Conservation (phyloP, 2,329 filamentous ascomycete genomes). For the Colletotrichum sojae region DNA sequence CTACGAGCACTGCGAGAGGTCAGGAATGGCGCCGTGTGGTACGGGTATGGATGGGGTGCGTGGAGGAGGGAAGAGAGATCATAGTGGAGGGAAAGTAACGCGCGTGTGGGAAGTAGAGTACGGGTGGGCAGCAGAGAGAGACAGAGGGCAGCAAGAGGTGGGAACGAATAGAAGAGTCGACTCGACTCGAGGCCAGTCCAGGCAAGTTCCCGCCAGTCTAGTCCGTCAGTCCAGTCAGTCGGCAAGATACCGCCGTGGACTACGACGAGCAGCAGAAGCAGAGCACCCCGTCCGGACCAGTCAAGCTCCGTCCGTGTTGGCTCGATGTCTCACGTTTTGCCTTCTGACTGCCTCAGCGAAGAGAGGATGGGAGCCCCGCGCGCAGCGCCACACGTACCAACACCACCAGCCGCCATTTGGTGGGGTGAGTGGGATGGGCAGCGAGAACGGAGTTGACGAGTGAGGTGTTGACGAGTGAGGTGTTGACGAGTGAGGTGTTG, state of each 20-base stretch:
- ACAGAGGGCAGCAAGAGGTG: slow-evolving; percentile 1
- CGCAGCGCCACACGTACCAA: slow-evolving; percentile 20
- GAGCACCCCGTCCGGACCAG: slow-evolving; percentile 32
- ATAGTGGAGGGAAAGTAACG: slow-evolving; percentile 24
- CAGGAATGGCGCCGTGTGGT: slow-evolving; percentile 21
- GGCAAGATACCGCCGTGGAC: slow-evolving; percentile 27
- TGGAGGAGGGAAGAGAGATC: slow-evolving; percentile 19
- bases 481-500: slow-evolving; percentile 31
- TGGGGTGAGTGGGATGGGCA: slow-evolving; percentile 14
- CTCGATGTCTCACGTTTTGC: slow-evolving; percentile 38
- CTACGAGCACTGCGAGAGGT: slow-evolving; percentile 4
- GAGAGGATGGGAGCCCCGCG: slow-evolving; percentile 39
- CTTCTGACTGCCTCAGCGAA: slow-evolving; percentile 34
- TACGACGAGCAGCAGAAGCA: slow-evolving; percentile 6
- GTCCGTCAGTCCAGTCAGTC: slow-evolving; percentile 12
- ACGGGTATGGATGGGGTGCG: slow-evolving; percentile 13
- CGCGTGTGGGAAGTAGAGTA: slow-evolving; percentile 30
- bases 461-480: slow-evolving; percentile 33
- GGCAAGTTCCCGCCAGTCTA: background rate
- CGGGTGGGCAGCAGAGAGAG: too few relatives aligned
- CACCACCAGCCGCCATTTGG: background rate
- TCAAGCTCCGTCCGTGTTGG: slow-evolving; percentile 39
- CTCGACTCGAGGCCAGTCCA: background rate
- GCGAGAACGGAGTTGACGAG: slow-evolving; percentile 21
- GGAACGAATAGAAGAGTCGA: background rate